These are phyloP conservation scores for Carex littledalei DNA, from an alignment of 176 grass and related monocot genomes.

Conservation along the genomic window DNA sequence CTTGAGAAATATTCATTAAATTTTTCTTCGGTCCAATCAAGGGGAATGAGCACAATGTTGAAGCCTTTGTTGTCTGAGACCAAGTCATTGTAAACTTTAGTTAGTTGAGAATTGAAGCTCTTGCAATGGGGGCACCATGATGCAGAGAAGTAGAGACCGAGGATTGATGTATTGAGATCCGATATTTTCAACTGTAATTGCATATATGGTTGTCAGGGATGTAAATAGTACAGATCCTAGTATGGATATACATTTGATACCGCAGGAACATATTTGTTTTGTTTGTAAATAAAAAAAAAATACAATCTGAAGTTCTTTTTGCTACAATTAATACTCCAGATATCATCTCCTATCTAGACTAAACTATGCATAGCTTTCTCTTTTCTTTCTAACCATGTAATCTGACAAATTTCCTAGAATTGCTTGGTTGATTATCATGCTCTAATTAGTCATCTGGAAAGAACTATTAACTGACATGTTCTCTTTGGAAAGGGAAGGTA, in stretches of 20 bases:
- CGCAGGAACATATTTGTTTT: not conserved
- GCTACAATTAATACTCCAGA: not conserved
- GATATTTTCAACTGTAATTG: constrained; percentile 43
- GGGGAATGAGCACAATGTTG: constrained; percentile 45
- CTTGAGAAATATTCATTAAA: constrained; percentile 53
- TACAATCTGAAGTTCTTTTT: not conserved
- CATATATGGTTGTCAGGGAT: not conserved
- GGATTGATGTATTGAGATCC: constrained; percentile 35
- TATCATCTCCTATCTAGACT: not conserved
- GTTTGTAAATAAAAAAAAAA: not conserved
- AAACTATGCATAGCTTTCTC: not conserved
- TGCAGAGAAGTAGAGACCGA: constrained; percentile 81
- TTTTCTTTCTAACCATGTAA: not conserved
- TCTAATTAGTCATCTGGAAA: not conserved
- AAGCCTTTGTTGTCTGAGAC: constrained; percentile 45
- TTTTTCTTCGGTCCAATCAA: constrained; percentile 34
- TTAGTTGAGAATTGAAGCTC: constrained; percentile 55
- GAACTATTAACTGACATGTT: not conserved
- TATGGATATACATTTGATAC: not conserved
- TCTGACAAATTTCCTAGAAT: not conserved
- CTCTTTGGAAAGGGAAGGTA: no score
- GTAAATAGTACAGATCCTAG: not conserved
- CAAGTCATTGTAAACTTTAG: constrained; percentile 57
- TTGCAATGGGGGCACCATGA: constrained; percentile 66
- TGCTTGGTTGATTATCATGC: not conserved